Evolutionary conservation across 2,329 filamentous ascomycete genomes (phyloP).

Genomic region (Fragosphaeria purpurea): DNA sequence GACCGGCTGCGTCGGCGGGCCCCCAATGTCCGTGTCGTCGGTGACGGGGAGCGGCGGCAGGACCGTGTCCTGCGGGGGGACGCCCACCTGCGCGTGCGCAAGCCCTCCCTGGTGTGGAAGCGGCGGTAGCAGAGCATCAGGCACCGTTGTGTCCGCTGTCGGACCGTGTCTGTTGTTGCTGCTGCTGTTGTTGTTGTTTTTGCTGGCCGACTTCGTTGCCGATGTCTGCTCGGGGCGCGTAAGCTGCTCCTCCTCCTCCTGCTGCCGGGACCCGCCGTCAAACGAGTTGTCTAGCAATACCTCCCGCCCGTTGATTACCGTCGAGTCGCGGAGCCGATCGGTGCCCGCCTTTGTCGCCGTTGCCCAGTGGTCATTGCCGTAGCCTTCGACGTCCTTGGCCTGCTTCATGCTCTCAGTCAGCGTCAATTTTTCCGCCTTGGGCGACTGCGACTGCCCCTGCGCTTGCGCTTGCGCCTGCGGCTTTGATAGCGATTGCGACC

Average conservation of each 20-base stretch:
- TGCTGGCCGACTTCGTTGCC: no score
- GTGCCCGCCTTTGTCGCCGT: conserved; percentile 49
- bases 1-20: conserved; percentile 41
- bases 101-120: conserved; percentile 29
- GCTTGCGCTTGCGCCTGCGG: neutral
- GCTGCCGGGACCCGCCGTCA: conserved; percentile 1
- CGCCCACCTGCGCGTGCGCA: conserved; percentile 39
- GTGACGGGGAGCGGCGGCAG: conserved; percentile 57
- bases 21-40: conserved; percentile 77
- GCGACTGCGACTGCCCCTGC: conserved; percentile 23
- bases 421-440: conserved; percentile 38
- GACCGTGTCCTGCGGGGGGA: conserved; percentile 54
- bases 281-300: conserved; percentile 50
- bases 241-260: neutral
- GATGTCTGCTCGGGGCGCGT: no score
- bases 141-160: no score
- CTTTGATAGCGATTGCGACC: no score
- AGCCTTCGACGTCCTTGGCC: conserved; percentile 66
- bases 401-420: conserved; percentile 54
- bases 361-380: conserved; percentile 67
- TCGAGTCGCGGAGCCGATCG: conserved; percentile 59
- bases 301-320: conserved; percentile 58
- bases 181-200: no score
- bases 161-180: no score
- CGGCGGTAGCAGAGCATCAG: conserved; percentile 43